Conservation (phyloP, 352 stramenopile species). For the Pythium oligandrum region DNA sequence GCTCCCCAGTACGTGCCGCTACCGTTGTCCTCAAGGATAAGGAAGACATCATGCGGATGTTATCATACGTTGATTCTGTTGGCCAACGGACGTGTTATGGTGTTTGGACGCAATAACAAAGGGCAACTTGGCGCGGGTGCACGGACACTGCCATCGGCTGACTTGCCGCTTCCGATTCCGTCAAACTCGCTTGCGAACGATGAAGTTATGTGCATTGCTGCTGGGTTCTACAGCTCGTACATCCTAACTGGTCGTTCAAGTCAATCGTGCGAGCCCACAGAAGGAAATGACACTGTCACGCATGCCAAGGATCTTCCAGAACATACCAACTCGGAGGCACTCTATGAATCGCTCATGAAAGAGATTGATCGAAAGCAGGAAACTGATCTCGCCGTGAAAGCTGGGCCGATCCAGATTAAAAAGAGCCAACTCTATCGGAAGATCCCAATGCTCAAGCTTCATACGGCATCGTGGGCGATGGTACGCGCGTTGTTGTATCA, state of each 20-base stretch:
- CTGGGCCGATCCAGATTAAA: slow-evolving; percentile 20
- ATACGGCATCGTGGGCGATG: slow-evolving; percentile 76
- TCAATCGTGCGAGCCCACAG: slow-evolving; percentile 27
- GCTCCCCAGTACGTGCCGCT: slow-evolving; percentile 69
- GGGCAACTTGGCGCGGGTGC: slow-evolving; percentile 73
- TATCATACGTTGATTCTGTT: slow-evolving; percentile 82
- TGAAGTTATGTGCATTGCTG: slow-evolving; percentile 75
- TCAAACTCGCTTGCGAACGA: slow-evolving; percentile 75
- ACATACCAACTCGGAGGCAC: slow-evolving; percentile 65
- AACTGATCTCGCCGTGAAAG: slow-evolving; percentile 6
- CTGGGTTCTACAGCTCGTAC: slow-evolving; percentile 87
- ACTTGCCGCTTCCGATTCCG: slow-evolving; percentile 71
- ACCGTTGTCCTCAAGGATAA: slow-evolving; percentile 74
- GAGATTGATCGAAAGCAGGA: slow-evolving; percentile 68
- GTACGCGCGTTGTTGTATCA: slow-evolving; percentile 78
- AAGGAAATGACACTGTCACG: slow-evolving; percentile 25
- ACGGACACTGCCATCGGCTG: slow-evolving; percentile 71
- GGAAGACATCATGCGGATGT: slow-evolving; percentile 73
- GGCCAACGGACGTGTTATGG: slow-evolving; percentile 76
- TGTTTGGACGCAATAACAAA: slow-evolving; percentile 88
- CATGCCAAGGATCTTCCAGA: slow-evolving; percentile 58
- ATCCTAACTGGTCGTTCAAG: slow-evolving; percentile 75
- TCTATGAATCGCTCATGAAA: slow-evolving; percentile 86
- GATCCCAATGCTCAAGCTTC: slow-evolving; percentile 68
- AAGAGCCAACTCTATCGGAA: slow-evolving; percentile 27